Conservation (phyloP, 331 rosid genomes). For the Telfairia occidentalis region DNA sequence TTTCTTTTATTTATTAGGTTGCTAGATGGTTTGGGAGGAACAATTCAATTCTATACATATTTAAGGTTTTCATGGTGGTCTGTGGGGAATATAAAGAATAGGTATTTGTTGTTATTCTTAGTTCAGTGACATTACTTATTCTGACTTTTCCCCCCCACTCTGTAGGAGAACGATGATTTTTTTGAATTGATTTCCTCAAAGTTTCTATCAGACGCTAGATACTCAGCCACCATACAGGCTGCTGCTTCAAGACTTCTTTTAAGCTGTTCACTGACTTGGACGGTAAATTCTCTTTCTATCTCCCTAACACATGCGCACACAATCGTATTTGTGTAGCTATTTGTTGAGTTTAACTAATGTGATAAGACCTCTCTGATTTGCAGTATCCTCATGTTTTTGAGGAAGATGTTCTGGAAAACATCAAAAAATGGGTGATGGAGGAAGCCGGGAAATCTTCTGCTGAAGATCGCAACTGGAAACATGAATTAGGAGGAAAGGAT, state of each 20-base stretch:
- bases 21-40: not conserved
- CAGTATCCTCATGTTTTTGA: slow-evolving; percentile 97
- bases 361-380: slow-evolving; percentile 23
- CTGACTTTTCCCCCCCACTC: slow-evolving; percentile 3
- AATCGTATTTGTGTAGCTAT: not conserved
- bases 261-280: slow-evolving; percentile 75
- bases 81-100: not conserved
- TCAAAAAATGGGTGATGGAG: slow-evolving; percentile 73
- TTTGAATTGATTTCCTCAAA: slow-evolving; percentile 78
- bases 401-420: slow-evolving; percentile 59
- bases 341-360: slow-evolving; percentile 11
- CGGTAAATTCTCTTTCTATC: slow-evolving; percentile 29
- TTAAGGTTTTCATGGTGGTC: not conserved
- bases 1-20: not conserved
- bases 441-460: slow-evolving; percentile 33
- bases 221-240: slow-evolving; percentile 54
- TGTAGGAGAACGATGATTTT: slow-evolving; percentile 82
- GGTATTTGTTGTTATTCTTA: not conserved
- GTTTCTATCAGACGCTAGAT: slow-evolving; percentile 61
- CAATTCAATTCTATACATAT: not conserved
- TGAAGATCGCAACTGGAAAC: slow-evolving; percentile 52
- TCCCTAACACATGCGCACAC: not conserved
- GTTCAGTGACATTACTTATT: not conserved
- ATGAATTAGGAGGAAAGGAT: slow-evolving; percentile 38
- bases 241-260: slow-evolving; percentile 71